Conservation (phyloP, 2,329 filamentous ascomycete species). For the Pseudovirgaria hyperparasitica region DNA sequence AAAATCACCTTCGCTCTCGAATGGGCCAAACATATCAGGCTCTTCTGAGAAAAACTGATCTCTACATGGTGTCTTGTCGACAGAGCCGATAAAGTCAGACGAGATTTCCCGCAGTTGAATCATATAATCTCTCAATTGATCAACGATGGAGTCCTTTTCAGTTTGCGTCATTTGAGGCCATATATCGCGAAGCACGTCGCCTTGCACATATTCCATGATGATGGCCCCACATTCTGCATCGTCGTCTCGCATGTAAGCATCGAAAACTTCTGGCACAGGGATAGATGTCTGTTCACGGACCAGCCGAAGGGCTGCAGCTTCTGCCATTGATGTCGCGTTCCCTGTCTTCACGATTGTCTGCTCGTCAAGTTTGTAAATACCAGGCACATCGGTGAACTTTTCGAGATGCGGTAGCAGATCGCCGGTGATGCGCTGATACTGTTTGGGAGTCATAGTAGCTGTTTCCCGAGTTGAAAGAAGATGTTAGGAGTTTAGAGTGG, state of each 20-base stretch:
- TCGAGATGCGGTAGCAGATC: background rate
- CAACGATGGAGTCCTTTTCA: slow-evolving; percentile 4
- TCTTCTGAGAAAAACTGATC: slow-evolving; percentile 7
- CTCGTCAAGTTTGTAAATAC: slow-evolving; percentile 5
- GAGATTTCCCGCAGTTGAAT: slow-evolving; percentile 6
- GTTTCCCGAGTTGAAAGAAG: too few species aligned
- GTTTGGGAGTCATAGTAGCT: too few species aligned
- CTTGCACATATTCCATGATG: slow-evolving; percentile 10
- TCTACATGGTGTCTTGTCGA: slow-evolving; percentile 7
- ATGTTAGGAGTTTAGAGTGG: too few species aligned
- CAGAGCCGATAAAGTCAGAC: slow-evolving; percentile 7
- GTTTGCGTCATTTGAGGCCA: slow-evolving; percentile 5
- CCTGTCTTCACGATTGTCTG: slow-evolving; percentile 5
- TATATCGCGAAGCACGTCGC: slow-evolving; percentile 6
- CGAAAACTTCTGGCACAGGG: slow-evolving; percentile 2
- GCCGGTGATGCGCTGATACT: background rate
- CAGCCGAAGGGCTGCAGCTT: slow-evolving; percentile 5
- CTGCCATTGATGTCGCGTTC: slow-evolving; percentile 3
- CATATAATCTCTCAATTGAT: slow-evolving; percentile 7
- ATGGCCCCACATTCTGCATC: slow-evolving; percentile 6
- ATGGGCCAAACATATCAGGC: slow-evolving; percentile 7
- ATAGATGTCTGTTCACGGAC: slow-evolving; percentile 5
- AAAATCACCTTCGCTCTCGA: slow-evolving; percentile 6
- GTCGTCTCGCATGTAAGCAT: slow-evolving; percentile 1
- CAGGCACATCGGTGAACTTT: slow-evolving; percentile 1